Evolutionary conservation across 2,329 filamentous ascomycete species (phyloP).

Genomic region (Penicillium hesseltinei): DNA sequence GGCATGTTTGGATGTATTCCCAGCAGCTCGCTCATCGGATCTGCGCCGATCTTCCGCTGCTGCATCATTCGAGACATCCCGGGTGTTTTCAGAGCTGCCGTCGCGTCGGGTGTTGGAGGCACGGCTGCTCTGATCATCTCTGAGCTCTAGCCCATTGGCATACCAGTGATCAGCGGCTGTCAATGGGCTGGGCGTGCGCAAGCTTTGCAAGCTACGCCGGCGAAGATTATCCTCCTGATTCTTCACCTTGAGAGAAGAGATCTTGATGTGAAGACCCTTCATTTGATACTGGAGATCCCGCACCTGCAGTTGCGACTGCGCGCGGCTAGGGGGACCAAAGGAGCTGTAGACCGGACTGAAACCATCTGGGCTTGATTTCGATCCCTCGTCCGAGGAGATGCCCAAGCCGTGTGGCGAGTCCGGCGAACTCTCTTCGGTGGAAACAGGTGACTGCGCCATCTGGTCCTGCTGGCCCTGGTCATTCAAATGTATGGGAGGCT

Average conservation of each 20-base stretch:
- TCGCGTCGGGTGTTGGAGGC: conserved; percentile 39
- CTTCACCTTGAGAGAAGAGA: conserved; percentile 74
- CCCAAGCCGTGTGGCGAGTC: conserved; percentile 29
- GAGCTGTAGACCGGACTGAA: conserved; percentile 39
- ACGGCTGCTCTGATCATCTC: conserved; percentile 32
- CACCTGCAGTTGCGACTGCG: conserved; percentile 70
- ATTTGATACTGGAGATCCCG: conserved; percentile 78
- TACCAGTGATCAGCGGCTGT: conserved; percentile 67
- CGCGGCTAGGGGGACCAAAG: conserved; percentile 56
- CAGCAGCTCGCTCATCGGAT: conserved; percentile 3
- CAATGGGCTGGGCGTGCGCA: conserved; percentile 75
- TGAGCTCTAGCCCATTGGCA: conserved; percentile 40
- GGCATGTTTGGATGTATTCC: conserved; percentile 3
- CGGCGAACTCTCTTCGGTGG: conserved; percentile 17
- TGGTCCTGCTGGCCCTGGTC: conserved; percentile 10
- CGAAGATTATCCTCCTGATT: conserved; percentile 76
- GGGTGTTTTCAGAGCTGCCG: conserved; percentile 32
- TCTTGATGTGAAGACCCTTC: conserved; percentile 79
- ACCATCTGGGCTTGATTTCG: conserved; percentile 32
- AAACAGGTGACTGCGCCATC: conserved; percentile 5
- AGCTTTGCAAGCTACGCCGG: conserved; percentile 70
- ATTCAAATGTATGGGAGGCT: conserved; percentile 16
- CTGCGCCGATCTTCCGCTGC: conserved; percentile 7
- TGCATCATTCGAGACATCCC: conserved; percentile 4
- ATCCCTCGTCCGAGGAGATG: conserved; percentile 27